A percentile compares a stretch with the other conserved stretches of the same genome.
phyloP scores from a whole-genome alignment of 2,329 filamentous ascomycete species.

The Fusarium protoensiforme region DNA sequence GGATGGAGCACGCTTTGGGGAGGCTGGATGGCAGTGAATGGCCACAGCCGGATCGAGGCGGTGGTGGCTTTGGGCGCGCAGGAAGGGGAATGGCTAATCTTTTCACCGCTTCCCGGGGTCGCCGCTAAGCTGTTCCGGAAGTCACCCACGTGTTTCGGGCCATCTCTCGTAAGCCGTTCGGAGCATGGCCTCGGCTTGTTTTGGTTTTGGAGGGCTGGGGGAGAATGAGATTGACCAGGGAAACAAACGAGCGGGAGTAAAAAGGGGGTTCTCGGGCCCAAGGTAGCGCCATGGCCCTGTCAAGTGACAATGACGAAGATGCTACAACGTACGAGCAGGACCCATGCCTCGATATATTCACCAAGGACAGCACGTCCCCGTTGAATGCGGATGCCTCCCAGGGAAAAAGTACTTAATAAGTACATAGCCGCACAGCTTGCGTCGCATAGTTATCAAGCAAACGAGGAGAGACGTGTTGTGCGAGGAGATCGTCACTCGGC shows the following conservation, averaged over 20 bases:
- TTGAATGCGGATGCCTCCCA: background rate
- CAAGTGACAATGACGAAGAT: slow-evolving; percentile 14
- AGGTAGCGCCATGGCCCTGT: slow-evolving; percentile 34
- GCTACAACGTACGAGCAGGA: slow-evolving; percentile 5
- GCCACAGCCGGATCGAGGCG: slow-evolving; percentile 30
- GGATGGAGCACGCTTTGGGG: background rate
- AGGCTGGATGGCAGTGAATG: slow-evolving; percentile 21
- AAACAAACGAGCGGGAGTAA: slow-evolving; percentile 36
- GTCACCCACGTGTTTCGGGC: slow-evolving; percentile 42
- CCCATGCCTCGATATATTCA: slow-evolving; percentile 8
- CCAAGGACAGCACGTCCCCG: background rate
- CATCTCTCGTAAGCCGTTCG: slow-evolving; percentile 34
- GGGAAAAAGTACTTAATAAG: background rate
- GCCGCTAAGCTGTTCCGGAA: slow-evolving; percentile 44
- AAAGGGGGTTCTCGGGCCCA: slow-evolving; percentile 36
- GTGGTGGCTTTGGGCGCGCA: slow-evolving; percentile 22
- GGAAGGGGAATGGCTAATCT: slow-evolving; percentile 34
- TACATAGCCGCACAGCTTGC: background rate
- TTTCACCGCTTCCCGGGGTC: slow-evolving; percentile 40
- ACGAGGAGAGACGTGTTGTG: background rate
- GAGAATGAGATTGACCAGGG: slow-evolving; percentile 11
- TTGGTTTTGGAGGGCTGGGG: slow-evolving; percentile 15
- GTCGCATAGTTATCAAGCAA: background rate
- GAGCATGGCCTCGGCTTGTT: slow-evolving; percentile 28
- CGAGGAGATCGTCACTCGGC: background rate